Evolutionary conservation across 352 stramenopile species (phyloP).

Genomic region (Phytopythium delawarense): DNA sequence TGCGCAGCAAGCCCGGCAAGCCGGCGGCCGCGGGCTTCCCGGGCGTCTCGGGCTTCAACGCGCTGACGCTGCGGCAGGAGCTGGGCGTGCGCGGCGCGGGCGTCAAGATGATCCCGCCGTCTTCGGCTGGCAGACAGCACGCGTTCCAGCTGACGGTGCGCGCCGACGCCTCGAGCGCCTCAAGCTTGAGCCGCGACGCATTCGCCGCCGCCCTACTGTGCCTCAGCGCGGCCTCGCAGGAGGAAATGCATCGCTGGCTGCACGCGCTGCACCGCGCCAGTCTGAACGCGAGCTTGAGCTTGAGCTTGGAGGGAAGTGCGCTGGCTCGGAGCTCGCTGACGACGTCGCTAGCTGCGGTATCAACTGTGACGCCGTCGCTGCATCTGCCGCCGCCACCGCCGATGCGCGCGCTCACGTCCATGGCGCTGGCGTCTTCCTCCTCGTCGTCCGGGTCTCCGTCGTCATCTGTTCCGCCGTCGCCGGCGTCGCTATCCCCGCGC

Average conservation of each 20-base stretch:
- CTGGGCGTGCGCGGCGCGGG: slow-evolving; percentile 27
- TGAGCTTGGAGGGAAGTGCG: neutral
- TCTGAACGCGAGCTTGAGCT: slow-evolving; percentile 11
- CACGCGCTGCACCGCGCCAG: slow-evolving; percentile 21
- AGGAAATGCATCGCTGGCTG: slow-evolving; percentile 48
- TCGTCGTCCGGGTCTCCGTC: neutral
- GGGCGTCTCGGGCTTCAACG: slow-evolving; percentile 19
- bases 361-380: neutral
- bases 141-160: slow-evolving; percentile 50
- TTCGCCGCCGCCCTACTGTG: slow-evolving; percentile 22
- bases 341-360: neutral
- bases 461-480: neutral
- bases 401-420: neutral
- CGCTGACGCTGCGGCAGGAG: slow-evolving; percentile 48
- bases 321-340: neutral
- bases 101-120: slow-evolving; percentile 47
- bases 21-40: slow-evolving; percentile 10
- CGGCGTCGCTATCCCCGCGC: slow-evolving; percentile 3
- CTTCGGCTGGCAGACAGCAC: slow-evolving; percentile 34
- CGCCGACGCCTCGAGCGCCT: neutral
- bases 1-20: slow-evolving; percentile 2
- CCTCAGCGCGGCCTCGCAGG: slow-evolving; percentile 39
- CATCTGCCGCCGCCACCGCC: neutral
- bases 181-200: neutral
- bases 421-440: neutral